Conservation (phyloP, 331 rosid genomes). For the Telfairia occidentalis region DNA sequence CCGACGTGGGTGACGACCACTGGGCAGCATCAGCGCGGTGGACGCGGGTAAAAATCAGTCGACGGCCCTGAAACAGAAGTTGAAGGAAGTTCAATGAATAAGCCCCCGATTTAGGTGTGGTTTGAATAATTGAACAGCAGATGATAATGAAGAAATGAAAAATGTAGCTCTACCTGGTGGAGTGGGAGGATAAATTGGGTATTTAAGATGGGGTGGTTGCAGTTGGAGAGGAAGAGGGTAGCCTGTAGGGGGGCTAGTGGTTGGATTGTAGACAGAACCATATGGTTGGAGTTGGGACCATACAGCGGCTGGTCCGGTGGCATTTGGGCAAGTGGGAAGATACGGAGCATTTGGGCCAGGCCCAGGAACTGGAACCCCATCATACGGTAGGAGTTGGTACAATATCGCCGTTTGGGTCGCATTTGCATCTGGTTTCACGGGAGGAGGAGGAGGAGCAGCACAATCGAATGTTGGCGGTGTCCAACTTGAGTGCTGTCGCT, state of each 20-base stretch:
- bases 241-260: neutral
- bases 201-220: too few species aligned
- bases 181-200: neutral
- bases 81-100: too few species aligned
- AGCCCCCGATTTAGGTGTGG: neutral
- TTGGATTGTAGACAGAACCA: neutral
- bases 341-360: neutral
- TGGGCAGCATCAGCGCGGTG: neutral
- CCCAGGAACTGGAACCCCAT: neutral
- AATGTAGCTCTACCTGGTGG: neutral
- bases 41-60: neutral
- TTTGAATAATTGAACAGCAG: neutral
- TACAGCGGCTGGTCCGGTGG: neutral
- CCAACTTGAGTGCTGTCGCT: neutral
- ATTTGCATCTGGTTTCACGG: too few species aligned
- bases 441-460: neutral
- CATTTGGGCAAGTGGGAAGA: neutral
- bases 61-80: neutral
- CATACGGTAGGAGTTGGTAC: constrained; percentile 3
- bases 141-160: neutral
- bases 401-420: neutral
- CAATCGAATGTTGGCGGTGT: neutral
- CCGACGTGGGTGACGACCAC: too few species aligned
- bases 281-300: neutral
- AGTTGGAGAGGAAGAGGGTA: too few species aligned